Evolutionary conservation across 257 asterid species (phyloP), one percentile per base, ranked within the genome.

Genomic region (Mentha longifolia): DNA sequence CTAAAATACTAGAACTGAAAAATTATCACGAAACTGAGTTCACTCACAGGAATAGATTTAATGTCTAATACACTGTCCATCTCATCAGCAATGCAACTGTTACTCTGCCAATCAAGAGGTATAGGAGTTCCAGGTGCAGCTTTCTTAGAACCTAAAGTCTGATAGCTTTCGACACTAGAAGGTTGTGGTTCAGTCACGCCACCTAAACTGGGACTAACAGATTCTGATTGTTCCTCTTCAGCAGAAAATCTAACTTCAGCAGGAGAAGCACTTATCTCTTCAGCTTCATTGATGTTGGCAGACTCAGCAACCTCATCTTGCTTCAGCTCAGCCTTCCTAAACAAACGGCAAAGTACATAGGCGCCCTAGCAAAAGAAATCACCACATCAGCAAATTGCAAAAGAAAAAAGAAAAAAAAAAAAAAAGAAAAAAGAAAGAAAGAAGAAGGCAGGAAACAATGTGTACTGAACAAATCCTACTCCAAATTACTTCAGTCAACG

Each of bases 281-380:
- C 96, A 81, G 22, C 80, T 70, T 80, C 92, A 11, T 74, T 85
- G 14, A 68, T 37, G 67, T 80, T 84, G 35, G 96, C 70, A 71
- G 56, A 68, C 56, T 81, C 95, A 66, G 65, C 42, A 59, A 43
- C 67, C 68, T 84, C 92, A 47, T 95, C 98, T 80, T 52, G 81
- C 77, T 81, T 89, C 68, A 85, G 70, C 56, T 85, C 97, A 58
- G 76, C 73, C 92, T 92, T 95, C 73, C 77, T 92, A 59, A 92
- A 92, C 67, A 95, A 80, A 9, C 99, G 97, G 75, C 96, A 92
- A 33, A 95, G 97, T 65, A 95, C 95, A 85, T 71, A 95, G 11
- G 96, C 87, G 52, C 88, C 94, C 98, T 92, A 78, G 77, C 61
- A 56, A 64, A 59, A 64, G 63, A 80, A 63, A 72, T 15, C 10